A percentile compares a stretch with the other conserved stretches of the same genome.
Evolutionary conservation across 108 stramenopile species (phyloP).

Genomic region (Nannochloropsis salina): DNA sequence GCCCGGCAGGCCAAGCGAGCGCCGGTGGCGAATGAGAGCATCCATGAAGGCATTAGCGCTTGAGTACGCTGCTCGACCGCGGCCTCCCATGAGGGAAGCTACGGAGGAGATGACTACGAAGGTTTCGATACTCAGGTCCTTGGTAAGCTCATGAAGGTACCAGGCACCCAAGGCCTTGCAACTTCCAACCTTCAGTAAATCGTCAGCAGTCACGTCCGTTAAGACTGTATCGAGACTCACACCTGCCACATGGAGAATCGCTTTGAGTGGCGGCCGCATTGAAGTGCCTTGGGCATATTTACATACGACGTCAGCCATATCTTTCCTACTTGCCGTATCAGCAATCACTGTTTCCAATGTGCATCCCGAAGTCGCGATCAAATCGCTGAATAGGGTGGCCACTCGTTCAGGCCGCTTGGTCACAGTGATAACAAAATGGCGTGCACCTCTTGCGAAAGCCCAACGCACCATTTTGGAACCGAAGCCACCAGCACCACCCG

Average conservation of each 20-base stretch:
- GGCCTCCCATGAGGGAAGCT: background rate
- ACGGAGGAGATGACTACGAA: slow-evolving; percentile 12
- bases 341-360: background rate
- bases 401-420: background rate
- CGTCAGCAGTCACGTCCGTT: background rate
- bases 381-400: background rate
- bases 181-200: background rate
- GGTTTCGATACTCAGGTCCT: background rate
- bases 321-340: background rate
- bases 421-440: background rate
- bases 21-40: background rate
- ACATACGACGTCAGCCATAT: background rate
- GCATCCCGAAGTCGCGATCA: background rate
- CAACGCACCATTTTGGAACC: background rate
- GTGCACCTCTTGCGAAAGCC: background rate
- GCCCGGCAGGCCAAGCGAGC: slow-evolving; percentile 14
- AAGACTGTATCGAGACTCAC: slow-evolving; percentile 21
- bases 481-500: slow-evolving; percentile 19
- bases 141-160: background rate
- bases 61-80: background rate
- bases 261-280: background rate
- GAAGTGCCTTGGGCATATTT: background rate
- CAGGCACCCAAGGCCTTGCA: background rate
- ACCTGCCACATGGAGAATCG: background rate
- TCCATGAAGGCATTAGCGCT: slow-evolving; percentile 19